Base-by-base conservation (phyloP, 768 basidiomycete genomes). In the Russula brevipes region DNA sequence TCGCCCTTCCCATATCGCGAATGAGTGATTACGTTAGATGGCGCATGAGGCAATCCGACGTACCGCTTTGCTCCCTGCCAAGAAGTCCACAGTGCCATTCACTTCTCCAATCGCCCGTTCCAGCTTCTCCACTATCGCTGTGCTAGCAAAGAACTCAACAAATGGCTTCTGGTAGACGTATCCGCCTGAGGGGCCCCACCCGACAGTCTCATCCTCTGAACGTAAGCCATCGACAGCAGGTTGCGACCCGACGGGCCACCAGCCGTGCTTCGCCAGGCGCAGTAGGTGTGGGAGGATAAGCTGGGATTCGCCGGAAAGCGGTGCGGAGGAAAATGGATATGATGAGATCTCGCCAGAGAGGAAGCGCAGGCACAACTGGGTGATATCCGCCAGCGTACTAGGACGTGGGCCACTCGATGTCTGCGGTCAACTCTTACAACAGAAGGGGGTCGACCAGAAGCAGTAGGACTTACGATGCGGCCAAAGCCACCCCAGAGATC, bases 161-260 rank as follows among this genome's bases (percentile, higher is more conserved):
- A 98, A 99, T 14, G 88, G 85, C 76, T 99, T 99, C 76, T 99
- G 97, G 75, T 91, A 99, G 9, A 99, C 91, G 75, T 94, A 96
- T 7, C 97, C 97, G 6, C 85, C 86, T 59, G 80, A 79, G 12
- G 97, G 97, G 2, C 97, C 97, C 89, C 96, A 99, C 5, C 97
- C 97, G 63, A 96, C 84, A 0, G 89, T 76, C 24, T 82, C 77
- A 73, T 98, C 89, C 14, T 82, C 83, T 2, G 91, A 94, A 38
- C 75, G 76, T 5, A 78, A 82, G 5, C 88, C 91, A 70, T 98
- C 89, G 5, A 98, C 86, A 0, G 94, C 91, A 24, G 97, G 97
- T 72, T 99, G 97, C 11, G 94, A 96, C 1, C 92, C 92, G 19
- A 99, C 89, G 5, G 97, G 98, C 95, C 96, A 99, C 86, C 93